Conservation (phyloP, 768 basidiomycete genomes). For the Mycena polygramma region DNA sequence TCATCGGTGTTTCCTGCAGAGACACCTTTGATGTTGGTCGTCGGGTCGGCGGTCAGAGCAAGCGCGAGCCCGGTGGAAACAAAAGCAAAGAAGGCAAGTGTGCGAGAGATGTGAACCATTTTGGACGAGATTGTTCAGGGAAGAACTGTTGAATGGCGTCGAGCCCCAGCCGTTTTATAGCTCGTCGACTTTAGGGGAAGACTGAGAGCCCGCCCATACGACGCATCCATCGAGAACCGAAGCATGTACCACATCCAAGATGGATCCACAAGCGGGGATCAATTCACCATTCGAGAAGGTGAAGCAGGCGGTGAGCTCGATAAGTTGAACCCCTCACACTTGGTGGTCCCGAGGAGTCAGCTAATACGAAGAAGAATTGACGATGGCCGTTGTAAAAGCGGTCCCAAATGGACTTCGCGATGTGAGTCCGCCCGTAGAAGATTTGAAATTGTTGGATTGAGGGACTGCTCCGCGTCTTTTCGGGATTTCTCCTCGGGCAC, state of each 20-base stretch:
- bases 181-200: background rate
- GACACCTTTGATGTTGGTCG: background rate
- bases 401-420: too few relatives aligned
- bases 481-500: too few relatives aligned
- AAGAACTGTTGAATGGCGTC: conserved; percentile 4
- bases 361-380: too few relatives aligned
- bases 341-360: too few relatives aligned
- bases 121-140: conserved; percentile 4
- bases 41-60: background rate
- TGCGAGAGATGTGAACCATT: conserved; percentile 2
- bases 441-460: too few relatives aligned
- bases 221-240: background rate
- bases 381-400: too few relatives aligned
- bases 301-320: too few relatives aligned
- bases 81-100: background rate
- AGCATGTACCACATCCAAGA: background rate
- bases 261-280: background rate
- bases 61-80: conserved; percentile 1
- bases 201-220: background rate
- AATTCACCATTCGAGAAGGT: background rate
- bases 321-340: too few relatives aligned
- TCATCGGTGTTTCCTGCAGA: too few relatives aligned
- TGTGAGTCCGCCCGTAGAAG: too few relatives aligned
- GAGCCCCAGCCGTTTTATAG: background rate
- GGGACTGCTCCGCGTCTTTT: too few relatives aligned